Conservation (phyloP, 2,329 filamentous ascomycete species). For the Colletotrichum abscissum region DNA sequence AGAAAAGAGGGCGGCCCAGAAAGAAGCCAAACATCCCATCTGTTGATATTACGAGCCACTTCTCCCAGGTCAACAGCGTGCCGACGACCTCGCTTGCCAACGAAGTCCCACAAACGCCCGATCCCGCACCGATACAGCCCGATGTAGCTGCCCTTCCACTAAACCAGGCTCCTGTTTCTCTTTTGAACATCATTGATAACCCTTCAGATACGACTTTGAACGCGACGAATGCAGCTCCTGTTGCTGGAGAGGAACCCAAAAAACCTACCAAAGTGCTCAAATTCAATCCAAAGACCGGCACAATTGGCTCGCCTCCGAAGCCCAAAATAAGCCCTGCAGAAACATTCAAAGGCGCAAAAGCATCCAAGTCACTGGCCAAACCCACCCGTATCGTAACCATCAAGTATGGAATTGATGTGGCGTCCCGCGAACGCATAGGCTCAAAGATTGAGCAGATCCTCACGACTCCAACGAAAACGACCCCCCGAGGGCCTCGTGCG, state of each 20-base stretch:
- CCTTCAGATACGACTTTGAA: not conserved
- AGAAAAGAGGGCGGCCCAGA: constrained; percentile 38
- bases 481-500: constrained; percentile 41
- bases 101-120: not conserved
- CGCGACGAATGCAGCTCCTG: not conserved
- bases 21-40: constrained; percentile 40
- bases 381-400: constrained; percentile 24
- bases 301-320: constrained; percentile 70
- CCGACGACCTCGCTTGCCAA: not conserved
- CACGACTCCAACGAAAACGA: constrained; percentile 39
- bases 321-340: constrained; percentile 53
- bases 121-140: not conserved
- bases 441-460: constrained; percentile 74
- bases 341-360: constrained; percentile 20
- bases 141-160: not conserved
- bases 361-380: constrained; percentile 15
- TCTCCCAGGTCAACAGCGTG: constrained; percentile 22
- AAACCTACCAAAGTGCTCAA: constrained; percentile 56
- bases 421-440: constrained; percentile 61
- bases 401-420: constrained; percentile 46
- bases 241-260: constrained; percentile 22
- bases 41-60: constrained; percentile 40
- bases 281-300: constrained; percentile 70
- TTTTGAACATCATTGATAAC: not conserved
- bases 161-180: not conserved